These are phyloP conservation scores for Sporodiniella umbellata DNA, from an alignment of 371 early-diverging fungal species.

Conservation along the genomic window DNA sequence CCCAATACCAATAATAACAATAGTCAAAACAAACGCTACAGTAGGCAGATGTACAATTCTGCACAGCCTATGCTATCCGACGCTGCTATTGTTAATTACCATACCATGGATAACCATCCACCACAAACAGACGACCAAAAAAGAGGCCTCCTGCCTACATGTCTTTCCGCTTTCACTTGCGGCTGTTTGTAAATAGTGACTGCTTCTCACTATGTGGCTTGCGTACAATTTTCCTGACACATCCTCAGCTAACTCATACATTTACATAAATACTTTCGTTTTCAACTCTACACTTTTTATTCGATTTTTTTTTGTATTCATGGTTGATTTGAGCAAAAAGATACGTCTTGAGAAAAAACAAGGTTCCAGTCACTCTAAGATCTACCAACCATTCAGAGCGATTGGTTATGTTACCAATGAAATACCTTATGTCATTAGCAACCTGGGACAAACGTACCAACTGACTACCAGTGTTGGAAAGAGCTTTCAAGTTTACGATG, in stretches of 20 bases:
- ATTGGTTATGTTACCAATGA: slow-evolving; percentile 87
- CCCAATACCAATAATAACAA: slow-evolving; percentile 1
- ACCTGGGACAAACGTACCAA: slow-evolving; percentile 74
- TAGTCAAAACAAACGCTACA: slow-evolving; percentile 12
- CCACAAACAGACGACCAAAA: slow-evolving; percentile 14
- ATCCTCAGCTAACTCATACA: not conserved
- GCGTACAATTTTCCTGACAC: not conserved
- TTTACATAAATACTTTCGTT: not conserved
- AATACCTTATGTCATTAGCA: slow-evolving; percentile 76
- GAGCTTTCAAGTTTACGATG: slow-evolving; percentile 86
- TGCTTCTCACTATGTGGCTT: not conserved
- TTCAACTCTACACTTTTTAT: too few species aligned
- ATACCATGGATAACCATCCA: slow-evolving; percentile 22
- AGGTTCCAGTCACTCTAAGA: slow-evolving; percentile 35
- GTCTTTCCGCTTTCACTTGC: slow-evolving; percentile 1
- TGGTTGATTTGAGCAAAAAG: slow-evolving; percentile 10
- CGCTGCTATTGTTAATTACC: slow-evolving; percentile 15
- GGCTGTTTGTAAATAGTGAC: slow-evolving; percentile 5
- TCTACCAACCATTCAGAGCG: slow-evolving; percentile 85
- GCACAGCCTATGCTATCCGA: slow-evolving; percentile 21
- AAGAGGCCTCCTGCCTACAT: slow-evolving; percentile 12
- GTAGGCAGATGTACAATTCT: slow-evolving; percentile 16
- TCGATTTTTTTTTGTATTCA: not conserved
- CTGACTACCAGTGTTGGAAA: slow-evolving; percentile 82
- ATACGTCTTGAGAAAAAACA: slow-evolving; percentile 22